These are phyloP conservation scores for Gaeumannomyces sp. DNA, from an alignment of 2,329 filamentous ascomycete species.

Conservation along the genomic window DNA sequence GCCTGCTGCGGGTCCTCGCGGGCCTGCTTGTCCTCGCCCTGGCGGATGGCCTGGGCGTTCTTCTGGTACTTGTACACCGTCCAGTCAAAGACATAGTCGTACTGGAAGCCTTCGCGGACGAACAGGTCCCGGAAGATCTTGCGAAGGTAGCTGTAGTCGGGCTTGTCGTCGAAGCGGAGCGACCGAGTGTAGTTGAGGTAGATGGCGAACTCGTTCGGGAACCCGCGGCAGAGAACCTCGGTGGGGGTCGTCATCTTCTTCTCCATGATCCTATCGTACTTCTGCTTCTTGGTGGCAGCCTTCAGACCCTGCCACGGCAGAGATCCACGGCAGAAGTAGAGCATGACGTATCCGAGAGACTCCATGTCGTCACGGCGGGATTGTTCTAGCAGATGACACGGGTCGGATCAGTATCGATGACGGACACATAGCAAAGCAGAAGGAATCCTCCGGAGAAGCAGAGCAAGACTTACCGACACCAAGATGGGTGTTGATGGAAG, in stretches of 20 bases:
- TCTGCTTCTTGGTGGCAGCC: conserved; percentile 99
- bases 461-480: conserved; percentile 65
- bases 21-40: conserved; percentile 74
- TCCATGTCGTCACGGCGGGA: conserved; percentile 99
- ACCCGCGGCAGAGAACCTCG: conserved; percentile 96
- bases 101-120: conserved; percentile 98
- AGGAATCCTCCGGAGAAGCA: not conserved
- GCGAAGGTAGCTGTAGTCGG: conserved; percentile 97
- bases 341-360: conserved; percentile 97
- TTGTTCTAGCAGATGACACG: conserved; percentile 57
- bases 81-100: conserved; percentile 99
- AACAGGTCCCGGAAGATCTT: conserved; percentile 99
- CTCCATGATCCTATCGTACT: conserved; percentile 99
- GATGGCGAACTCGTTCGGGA: conserved; percentile 99
- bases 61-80: conserved; percentile 99
- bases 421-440: not conserved
- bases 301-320: conserved; percentile 98
- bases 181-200: conserved; percentile 99
- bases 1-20: conserved; percentile 48
- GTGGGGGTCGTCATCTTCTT: conserved; percentile 99
- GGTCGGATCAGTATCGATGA: not conserved
- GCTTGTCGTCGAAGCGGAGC: conserved; percentile 98
- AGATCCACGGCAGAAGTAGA: conserved; percentile 98
- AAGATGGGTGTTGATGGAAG: conserved; percentile 97
- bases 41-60: conserved; percentile 91